These are phyloP conservation scores for Tilletia horrida DNA, from an alignment of 1,284 basidiomycete genomes.

Conservation along the genomic window DNA sequence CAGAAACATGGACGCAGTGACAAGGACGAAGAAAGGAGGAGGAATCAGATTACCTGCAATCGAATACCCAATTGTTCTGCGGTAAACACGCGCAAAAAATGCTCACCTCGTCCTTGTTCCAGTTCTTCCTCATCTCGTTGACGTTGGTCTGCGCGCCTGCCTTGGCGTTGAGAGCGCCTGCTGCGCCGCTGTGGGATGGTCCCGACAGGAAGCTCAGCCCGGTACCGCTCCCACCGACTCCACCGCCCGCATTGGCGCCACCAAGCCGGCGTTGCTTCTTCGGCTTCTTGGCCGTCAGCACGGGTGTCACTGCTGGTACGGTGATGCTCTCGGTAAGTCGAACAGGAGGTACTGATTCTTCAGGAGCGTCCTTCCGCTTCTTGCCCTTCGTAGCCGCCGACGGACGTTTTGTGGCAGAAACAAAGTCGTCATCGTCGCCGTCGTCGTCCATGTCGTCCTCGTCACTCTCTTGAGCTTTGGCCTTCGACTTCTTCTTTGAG, in stretches of 20 bases:
- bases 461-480: neutral
- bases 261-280: slow-evolving; percentile 13
- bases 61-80: too few species aligned
- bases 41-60: neutral
- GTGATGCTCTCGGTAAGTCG: too few species aligned
- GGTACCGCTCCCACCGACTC: neutral
- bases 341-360: too few species aligned
- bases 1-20: too few species aligned
- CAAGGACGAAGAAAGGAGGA: neutral
- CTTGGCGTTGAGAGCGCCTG: too few species aligned
- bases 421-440: neutral
- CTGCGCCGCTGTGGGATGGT: too few species aligned
- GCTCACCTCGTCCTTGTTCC: neutral
- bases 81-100: neutral
- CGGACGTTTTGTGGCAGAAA: too few species aligned
- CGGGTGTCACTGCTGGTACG: too few species aligned
- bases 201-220: slow-evolving; percentile 13
- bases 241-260: neutral
- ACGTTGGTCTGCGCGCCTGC: too few species aligned
- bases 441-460: neutral
- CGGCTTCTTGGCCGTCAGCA: neutral
- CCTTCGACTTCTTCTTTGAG: neutral
- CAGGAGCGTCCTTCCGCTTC: too few species aligned
- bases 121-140: neutral
- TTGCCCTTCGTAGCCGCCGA: too few species aligned